Percentiles rank a stretch among this genome's conserved stretches.
Conservation (phyloP, 192 early-diverging fungal genomes). For the Podila clonocystis region DNA sequence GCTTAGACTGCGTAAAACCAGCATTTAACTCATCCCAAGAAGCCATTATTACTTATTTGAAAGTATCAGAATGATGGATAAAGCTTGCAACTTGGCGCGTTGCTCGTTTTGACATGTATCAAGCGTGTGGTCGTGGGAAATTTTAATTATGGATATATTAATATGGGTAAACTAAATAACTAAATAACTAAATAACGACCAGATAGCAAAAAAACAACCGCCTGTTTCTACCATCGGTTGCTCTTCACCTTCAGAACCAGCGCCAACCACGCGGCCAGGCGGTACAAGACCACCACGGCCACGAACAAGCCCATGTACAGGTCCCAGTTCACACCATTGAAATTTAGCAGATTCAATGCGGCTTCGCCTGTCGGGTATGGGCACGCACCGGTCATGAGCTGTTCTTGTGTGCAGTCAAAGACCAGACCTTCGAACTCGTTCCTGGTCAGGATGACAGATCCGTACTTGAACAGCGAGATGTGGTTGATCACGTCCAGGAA, state of each 20-base stretch:
- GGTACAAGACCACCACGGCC: constrained; percentile 23
- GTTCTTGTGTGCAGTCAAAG: constrained; percentile 31
- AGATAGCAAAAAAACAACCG: neutral
- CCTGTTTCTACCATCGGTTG: constrained; percentile 22
- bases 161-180: no score
- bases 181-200: no score
- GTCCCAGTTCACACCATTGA: constrained; percentile 33
- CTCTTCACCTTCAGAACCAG: constrained; percentile 38
- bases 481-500: constrained; percentile 40
- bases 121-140: no score
- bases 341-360: constrained; percentile 11
- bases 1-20: no score
- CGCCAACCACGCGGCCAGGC: constrained; percentile 23
- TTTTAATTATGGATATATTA: neutral
- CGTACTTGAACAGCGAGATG: constrained; percentile 46
- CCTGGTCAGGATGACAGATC: constrained; percentile 23
- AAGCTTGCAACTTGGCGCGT: no score
- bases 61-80: no score
- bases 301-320: constrained; percentile 48
- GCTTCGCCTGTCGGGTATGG: constrained; percentile 30
- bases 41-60: no score
- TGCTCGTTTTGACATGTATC: no score
- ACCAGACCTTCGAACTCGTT: constrained; percentile 43
- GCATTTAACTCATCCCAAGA: no score
- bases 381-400: constrained; percentile 17